phyloP scores from a whole-genome alignment of 345 rosid genomes.

The Citrus maxima region DNA sequence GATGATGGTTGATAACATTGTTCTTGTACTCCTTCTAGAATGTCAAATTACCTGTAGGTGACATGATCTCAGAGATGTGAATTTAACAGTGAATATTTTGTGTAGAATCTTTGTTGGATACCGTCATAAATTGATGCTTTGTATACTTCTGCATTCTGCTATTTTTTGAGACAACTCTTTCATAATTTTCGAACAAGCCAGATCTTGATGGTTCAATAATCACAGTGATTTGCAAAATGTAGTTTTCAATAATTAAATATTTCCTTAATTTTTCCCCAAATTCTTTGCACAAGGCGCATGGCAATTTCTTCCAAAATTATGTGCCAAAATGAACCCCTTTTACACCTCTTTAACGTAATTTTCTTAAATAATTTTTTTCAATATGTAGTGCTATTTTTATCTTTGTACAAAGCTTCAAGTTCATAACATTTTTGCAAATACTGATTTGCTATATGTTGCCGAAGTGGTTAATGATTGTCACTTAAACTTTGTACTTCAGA shows the following conservation, averaged over 20 bases:
- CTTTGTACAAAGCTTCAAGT: background rate
- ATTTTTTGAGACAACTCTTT: background rate
- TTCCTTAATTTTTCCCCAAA: background rate
- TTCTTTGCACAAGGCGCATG: background rate
- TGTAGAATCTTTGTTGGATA: background rate
- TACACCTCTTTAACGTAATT: background rate
- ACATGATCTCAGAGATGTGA: background rate
- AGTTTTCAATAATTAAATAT: background rate
- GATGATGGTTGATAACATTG: background rate
- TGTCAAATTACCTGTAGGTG: background rate
- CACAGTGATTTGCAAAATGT: background rate
- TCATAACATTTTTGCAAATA: background rate
- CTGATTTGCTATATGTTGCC: background rate
- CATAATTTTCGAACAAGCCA: background rate
- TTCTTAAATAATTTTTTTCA: background rate
- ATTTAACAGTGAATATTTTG: background rate
- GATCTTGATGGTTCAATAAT: background rate
- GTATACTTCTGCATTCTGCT: background rate
- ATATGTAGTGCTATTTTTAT: background rate
- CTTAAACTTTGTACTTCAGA: conserved; percentile 40
- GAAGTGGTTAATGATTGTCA: conserved; percentile 10
- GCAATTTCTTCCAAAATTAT: background rate
- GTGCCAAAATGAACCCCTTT: background rate
- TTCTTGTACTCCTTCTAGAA: background rate
- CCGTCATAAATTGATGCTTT: background rate